Percentiles rank a stretch among this genome's conserved stretches.
Conservation (phyloP, 2,329 filamentous ascomycete species). For the Colletotrichum theobromicola region DNA sequence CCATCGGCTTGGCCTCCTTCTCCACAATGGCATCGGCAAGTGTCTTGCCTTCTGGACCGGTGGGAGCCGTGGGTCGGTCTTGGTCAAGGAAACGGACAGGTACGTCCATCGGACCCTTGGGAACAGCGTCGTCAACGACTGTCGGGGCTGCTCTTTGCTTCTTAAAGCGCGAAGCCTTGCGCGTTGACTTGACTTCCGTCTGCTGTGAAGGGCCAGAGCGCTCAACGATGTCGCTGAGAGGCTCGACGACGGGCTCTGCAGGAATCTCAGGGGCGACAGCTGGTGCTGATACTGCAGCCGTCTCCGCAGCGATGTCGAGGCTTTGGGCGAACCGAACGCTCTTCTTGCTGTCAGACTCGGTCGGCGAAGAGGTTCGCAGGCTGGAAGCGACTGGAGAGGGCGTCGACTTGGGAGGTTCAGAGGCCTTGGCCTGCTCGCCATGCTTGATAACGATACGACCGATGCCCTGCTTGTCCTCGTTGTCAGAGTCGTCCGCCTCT, state of each 20-base stretch:
- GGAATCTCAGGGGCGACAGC: constrained; percentile 9
- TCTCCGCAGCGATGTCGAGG: constrained; percentile 69
- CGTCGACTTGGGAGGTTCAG: background rate
- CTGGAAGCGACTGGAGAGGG: constrained; percentile 20
- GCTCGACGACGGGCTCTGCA: constrained; percentile 44
- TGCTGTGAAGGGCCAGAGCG: constrained; percentile 34
- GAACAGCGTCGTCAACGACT: constrained; percentile 28
- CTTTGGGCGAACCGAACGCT: constrained; percentile 80
- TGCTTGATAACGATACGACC: constrained; percentile 59
- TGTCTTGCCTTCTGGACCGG: constrained; percentile 57
- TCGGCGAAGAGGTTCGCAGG: constrained; percentile 6
- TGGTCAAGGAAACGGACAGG: constrained; percentile 44
- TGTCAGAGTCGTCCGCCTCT: constrained; percentile 36
- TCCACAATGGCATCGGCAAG: constrained; percentile 67
- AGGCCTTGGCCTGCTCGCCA: constrained; percentile 9
- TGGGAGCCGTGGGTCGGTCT: constrained; percentile 43
- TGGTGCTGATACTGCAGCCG: background rate
- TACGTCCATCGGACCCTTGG: constrained; percentile 50
- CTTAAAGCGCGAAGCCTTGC: constrained; percentile 59
- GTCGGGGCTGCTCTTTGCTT: constrained; percentile 29
- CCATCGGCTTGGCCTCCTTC: constrained; percentile 44
- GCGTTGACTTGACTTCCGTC: constrained; percentile 31
- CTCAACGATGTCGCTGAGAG: constrained; percentile 60
- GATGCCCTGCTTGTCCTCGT: constrained; percentile 53
- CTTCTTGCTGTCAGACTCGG: constrained; percentile 56